Evolutionary conservation across 352 stramenopile genomes (phyloP).

Genomic region (Phytophthora colocasiae): DNA sequence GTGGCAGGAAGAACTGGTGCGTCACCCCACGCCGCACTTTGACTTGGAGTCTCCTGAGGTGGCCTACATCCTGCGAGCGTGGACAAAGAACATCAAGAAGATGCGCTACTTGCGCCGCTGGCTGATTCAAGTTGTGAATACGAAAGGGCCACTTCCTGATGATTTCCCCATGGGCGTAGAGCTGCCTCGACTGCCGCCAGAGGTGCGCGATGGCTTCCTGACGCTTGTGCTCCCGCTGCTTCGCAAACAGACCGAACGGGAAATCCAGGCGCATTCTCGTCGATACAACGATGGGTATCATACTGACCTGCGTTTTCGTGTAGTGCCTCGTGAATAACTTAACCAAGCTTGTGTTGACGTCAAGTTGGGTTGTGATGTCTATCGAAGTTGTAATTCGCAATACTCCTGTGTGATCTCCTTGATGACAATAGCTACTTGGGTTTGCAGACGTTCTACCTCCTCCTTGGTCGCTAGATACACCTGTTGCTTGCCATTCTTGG

Average conservation of each 20-base stretch:
- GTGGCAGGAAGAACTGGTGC: conserved; percentile 74
- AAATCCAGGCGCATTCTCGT: conserved; percentile 71
- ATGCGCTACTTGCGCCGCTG: conserved; percentile 73
- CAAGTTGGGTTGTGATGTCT: conserved; percentile 7
- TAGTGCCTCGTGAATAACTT: conserved; percentile 53
- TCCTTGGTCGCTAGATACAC: conserved; percentile 29
- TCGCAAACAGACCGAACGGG: conserved; percentile 65
- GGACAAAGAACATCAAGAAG: conserved; percentile 75
- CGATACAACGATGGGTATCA: conserved; percentile 64
- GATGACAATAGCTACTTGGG: conserved; percentile 59
- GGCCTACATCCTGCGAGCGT: conserved; percentile 68
- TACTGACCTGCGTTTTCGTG: conserved; percentile 74
- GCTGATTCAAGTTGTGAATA: conserved; percentile 58
- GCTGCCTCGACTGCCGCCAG: conserved; percentile 63
- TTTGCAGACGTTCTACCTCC: conserved; percentile 49
- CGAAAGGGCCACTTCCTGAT: conserved; percentile 41
- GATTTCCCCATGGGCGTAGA: conserved; percentile 77
- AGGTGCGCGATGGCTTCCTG: conserved; percentile 82
- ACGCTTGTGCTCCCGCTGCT: conserved; percentile 83
- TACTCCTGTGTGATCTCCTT: conserved; percentile 60
- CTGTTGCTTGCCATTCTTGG: not conserved
- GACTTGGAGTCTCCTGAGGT: conserved; percentile 79
- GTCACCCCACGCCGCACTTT: conserved; percentile 78
- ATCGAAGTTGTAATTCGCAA: conserved; percentile 51
- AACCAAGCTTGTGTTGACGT: conserved; percentile 16